A percentile compares a stretch with the other conserved stretches of the same genome.
Evolutionary conservation across 1,284 basidiomycete species (phyloP).

Genomic region (Apiotrichum montevideense): DNA sequence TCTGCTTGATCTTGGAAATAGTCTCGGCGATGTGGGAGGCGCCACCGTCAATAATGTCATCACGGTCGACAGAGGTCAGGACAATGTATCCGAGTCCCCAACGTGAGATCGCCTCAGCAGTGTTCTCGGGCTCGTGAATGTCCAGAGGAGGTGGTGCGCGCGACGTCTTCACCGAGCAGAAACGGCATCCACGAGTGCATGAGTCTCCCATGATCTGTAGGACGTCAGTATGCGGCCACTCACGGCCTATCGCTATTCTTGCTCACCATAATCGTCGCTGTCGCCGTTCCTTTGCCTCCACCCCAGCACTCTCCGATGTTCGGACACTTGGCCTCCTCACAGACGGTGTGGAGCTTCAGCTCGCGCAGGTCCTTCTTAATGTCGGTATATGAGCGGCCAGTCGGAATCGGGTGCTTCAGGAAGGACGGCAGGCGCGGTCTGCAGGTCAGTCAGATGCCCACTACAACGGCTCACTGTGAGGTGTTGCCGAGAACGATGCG

Average conservation of each 20-base stretch:
- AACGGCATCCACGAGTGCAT: constrained; percentile 94
- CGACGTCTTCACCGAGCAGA: constrained; percentile 97
- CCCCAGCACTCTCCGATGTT: constrained; percentile 99
- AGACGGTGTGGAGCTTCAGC: constrained; percentile 88
- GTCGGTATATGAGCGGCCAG: constrained; percentile 76
- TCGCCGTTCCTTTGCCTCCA: constrained; percentile 78
- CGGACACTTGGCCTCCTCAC: constrained; percentile 97
- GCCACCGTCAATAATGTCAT: constrained; percentile 90
- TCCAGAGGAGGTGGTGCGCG: constrained; percentile 82
- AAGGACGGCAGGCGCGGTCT: constrained; percentile 85
- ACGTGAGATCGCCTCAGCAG: constrained; percentile 93
- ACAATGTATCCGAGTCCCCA: constrained; percentile 99
- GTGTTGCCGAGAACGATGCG: constrained; percentile 73
- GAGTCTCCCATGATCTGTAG: constrained; percentile 98
- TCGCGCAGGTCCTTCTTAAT: constrained; percentile 95
- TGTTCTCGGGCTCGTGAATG: constrained; percentile 95
- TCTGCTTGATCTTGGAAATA: constrained; percentile 90
- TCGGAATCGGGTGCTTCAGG: constrained; percentile 90
- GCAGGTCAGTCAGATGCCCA: constrained; percentile 60
- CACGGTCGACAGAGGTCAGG: constrained; percentile 91
- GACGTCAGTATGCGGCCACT: too few relatives aligned
- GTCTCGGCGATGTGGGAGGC: constrained; percentile 91
- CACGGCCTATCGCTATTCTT: constrained; percentile 83
- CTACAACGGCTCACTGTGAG: constrained; percentile 56
- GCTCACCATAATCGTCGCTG: constrained; percentile 98